These are phyloP conservation scores for Claviceps pusilla DNA, from an alignment of 2,329 filamentous ascomycete genomes.

Conservation along the genomic window DNA sequence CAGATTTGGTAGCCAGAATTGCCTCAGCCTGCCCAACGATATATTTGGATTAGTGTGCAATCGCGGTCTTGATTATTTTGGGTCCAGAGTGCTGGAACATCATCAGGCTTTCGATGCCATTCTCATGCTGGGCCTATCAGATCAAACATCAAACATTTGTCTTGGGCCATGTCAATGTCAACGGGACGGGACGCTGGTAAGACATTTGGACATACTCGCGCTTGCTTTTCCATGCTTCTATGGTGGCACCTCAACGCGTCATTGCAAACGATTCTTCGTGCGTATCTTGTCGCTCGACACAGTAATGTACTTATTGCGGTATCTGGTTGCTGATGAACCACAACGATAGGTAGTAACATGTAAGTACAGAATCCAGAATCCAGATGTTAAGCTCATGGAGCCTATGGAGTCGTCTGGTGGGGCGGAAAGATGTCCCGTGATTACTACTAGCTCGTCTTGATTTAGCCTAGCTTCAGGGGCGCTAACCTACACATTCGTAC, in stretches of 20 bases:
- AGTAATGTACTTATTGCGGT: neutral
- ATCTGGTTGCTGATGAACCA: too few relatives aligned
- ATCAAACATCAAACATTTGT: neutral
- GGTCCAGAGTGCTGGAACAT: neutral
- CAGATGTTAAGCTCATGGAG: neutral
- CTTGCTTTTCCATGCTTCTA: neutral
- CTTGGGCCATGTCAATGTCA: neutral
- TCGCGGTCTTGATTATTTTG: neutral
- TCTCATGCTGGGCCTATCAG: neutral
- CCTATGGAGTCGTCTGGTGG: neutral
- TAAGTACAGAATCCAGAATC: too few relatives aligned
- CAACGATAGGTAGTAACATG: too few relatives aligned
- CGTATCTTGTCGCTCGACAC: neutral
- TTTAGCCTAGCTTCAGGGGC: neutral
- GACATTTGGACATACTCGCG: neutral
- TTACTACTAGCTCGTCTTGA: neutral
- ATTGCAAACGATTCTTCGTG: neutral
- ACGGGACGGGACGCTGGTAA: neutral
- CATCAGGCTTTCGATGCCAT: neutral
- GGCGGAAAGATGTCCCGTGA: neutral
- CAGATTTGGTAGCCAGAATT: slow-evolving; percentile 20
- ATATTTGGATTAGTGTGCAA: neutral
- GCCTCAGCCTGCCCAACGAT: slow-evolving; percentile 21
- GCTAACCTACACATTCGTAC: neutral
- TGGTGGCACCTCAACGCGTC: neutral